Conservation (phyloP, 352 stramenopile genomes). For the Phytophthora pisi region DNA sequence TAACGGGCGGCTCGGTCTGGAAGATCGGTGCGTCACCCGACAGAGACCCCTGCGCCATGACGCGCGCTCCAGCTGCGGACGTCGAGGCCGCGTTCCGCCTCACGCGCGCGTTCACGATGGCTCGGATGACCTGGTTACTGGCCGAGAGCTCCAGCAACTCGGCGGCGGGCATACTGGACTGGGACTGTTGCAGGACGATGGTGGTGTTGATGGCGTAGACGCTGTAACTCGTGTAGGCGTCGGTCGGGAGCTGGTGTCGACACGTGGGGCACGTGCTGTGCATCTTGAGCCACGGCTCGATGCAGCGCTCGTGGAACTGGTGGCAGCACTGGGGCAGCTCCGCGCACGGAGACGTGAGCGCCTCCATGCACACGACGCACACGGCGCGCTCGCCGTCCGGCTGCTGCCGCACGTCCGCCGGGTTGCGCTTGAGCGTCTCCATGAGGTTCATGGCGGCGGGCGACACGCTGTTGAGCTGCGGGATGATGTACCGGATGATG, state of each 20-base stretch:
- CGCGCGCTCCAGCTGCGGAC: slow-evolving; percentile 1
- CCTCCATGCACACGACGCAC: slow-evolving; percentile 89
- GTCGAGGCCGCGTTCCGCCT: slow-evolving; percentile 50
- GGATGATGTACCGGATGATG: slow-evolving; percentile 92
- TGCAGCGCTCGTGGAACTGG: slow-evolving; percentile 81
- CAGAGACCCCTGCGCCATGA: slow-evolving; percentile 27
- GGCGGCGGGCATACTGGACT: slow-evolving; percentile 73
- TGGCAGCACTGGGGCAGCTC: slow-evolving; percentile 77
- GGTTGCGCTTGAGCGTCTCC: slow-evolving; percentile 59
- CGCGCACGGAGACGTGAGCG: slow-evolving; percentile 54
- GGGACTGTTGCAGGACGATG: slow-evolving; percentile 87
- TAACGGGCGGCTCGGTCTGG: slow-evolving; percentile 61
- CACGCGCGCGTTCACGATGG: slow-evolving; percentile 85
- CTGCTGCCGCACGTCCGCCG: slow-evolving; percentile 29
- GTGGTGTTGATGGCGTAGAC: slow-evolving; percentile 92
- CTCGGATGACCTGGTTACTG: slow-evolving; percentile 87
- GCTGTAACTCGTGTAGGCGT: slow-evolving; percentile 87
- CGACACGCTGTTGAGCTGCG: slow-evolving; percentile 85
- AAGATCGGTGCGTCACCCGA: slow-evolving; percentile 57
- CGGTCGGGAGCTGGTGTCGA: slow-evolving; percentile 78
- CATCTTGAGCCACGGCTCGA: slow-evolving; percentile 88
- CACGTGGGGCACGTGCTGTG: slow-evolving; percentile 88
- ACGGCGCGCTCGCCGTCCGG: slow-evolving; percentile 31
- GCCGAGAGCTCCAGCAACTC: slow-evolving; percentile 83
- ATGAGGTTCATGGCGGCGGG: slow-evolving; percentile 67